phyloP scores from a whole-genome alignment of 139 green algal genomes.

The Asterochloris sp. region DNA sequence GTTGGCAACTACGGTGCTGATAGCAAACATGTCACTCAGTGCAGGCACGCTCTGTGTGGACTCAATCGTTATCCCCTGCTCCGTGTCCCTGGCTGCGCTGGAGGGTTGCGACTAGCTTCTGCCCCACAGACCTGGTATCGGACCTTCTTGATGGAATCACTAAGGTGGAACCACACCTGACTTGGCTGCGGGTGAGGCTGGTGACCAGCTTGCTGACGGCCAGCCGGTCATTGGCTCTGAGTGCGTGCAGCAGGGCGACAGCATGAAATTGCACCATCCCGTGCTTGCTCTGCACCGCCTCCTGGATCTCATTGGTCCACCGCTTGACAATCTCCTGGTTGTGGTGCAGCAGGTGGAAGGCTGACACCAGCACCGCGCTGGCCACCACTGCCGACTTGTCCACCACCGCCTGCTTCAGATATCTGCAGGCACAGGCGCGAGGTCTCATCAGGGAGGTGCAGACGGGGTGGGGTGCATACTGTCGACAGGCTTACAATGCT shows the following conservation, averaged over 20 bases:
- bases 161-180: conserved; percentile 42
- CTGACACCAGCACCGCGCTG: conserved; percentile 79
- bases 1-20: too few relatives aligned
- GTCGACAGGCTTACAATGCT: neutral
- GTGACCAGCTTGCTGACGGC: conserved; percentile 97
- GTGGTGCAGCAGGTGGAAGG: conserved; percentile 75
- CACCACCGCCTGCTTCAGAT: conserved; percentile 98
- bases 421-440: conserved; percentile 50
- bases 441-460: conserved; percentile 46
- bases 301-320: conserved; percentile 96
- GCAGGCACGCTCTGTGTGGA: too few relatives aligned
- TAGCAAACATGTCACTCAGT: too few relatives aligned
- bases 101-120: too few relatives aligned
- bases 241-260: conserved; percentile 89
- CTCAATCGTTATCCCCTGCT: too few relatives aligned
- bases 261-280: conserved; percentile 96
- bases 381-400: conserved; percentile 85
- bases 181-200: conserved; percentile 70
- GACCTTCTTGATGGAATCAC: too few relatives aligned
- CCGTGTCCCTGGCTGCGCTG: too few relatives aligned
- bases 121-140: too few relatives aligned
- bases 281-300: conserved; percentile 85
- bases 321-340: conserved; percentile 94
- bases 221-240: conserved; percentile 88
- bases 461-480: neutral